A percentile compares a stretch with the other conserved stretches of the same genome.
Conservation (phyloP, 2,329 filamentous ascomycete genomes). For the Thelonectria olida region DNA sequence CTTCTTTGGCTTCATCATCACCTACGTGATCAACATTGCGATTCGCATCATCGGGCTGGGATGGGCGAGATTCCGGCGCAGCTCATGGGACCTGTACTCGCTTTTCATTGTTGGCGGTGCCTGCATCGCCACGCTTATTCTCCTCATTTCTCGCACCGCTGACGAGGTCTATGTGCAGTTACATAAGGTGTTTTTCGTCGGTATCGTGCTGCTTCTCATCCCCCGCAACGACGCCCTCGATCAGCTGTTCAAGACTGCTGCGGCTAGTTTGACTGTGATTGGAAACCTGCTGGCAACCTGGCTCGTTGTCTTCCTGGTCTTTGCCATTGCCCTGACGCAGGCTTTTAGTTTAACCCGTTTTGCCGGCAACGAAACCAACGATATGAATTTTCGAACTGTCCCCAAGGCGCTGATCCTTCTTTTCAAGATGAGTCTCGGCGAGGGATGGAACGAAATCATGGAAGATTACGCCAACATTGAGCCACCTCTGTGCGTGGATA, state of each 20-base stretch:
- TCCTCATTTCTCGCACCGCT: slow-evolving; percentile 71
- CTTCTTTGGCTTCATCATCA: slow-evolving; percentile 82
- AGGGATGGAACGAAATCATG: slow-evolving; percentile 98
- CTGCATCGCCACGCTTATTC: slow-evolving; percentile 79
- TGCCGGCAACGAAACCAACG: slow-evolving; percentile 73
- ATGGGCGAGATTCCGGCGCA: slow-evolving; percentile 90
- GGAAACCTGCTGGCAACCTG: slow-evolving; percentile 93
- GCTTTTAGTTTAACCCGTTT: slow-evolving; percentile 96
- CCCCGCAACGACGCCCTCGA: slow-evolving; percentile 96
- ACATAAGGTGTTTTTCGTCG: slow-evolving; percentile 94
- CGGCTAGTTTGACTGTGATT: slow-evolving; percentile 90
- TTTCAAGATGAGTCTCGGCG: slow-evolving; percentile 91
- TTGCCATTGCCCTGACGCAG: slow-evolving; percentile 95
- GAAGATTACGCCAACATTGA: slow-evolving; percentile 88
- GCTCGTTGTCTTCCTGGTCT: slow-evolving; percentile 96
- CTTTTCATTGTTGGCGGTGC: slow-evolving; percentile 82
- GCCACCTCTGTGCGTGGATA: slow-evolving; percentile 82
- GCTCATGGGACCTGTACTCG: slow-evolving; percentile 95
- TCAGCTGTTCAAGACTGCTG: slow-evolving; percentile 98
- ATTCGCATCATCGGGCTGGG: slow-evolving; percentile 89
- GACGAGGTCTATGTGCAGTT: slow-evolving; percentile 77
- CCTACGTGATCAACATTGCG: slow-evolving; percentile 84
- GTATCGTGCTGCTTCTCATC: slow-evolving; percentile 88
- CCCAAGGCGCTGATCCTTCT: slow-evolving; percentile 93
- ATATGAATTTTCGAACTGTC: slow-evolving; percentile 92